Percentiles rank a stretch among this genome's conserved stretches.
Conservation (phyloP, 1,284 basidiomycete species). For the Ceratobasidium sp. region DNA sequence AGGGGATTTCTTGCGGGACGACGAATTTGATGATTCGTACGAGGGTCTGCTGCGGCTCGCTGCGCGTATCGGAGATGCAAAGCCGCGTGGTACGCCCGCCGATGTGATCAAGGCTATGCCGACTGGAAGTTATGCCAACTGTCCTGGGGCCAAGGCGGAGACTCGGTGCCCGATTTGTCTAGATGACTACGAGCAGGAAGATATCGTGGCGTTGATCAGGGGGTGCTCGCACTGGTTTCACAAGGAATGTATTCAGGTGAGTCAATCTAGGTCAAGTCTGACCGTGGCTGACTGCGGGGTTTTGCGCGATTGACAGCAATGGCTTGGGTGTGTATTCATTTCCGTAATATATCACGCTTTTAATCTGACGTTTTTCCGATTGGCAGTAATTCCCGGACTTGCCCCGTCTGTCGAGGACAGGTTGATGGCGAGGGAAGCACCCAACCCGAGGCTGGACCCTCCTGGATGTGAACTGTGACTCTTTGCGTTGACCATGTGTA, state of each 20-base stretch:
- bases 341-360: not conserved
- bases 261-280: constrained; percentile 8
- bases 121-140: constrained; percentile 34
- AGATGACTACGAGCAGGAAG: constrained; percentile 43
- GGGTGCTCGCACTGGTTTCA: constrained; percentile 46
- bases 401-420: constrained; percentile 44
- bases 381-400: constrained; percentile 40
- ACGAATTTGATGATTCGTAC: constrained; percentile 45
- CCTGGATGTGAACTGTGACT: constrained; percentile 19
- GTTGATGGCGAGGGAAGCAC: constrained; percentile 24
- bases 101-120: constrained; percentile 42
- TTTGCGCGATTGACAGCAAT: constrained; percentile 30
- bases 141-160: constrained; percentile 40
- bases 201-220: constrained; percentile 41
- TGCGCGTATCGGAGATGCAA: constrained; percentile 44
- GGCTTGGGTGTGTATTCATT: constrained; percentile 38
- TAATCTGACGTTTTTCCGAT: constrained; percentile 5
- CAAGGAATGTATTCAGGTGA: constrained; percentile 44
- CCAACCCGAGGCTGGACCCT: constrained; percentile 22
- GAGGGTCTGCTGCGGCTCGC: constrained; percentile 45
- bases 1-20: constrained; percentile 37
- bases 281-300: not conserved
- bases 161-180: constrained; percentile 46
- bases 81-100: constrained; percentile 41
- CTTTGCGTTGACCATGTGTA: not conserved